Conservation (phyloP, 192 early-diverging fungal species). For the Kickxella alabastrina region DNA sequence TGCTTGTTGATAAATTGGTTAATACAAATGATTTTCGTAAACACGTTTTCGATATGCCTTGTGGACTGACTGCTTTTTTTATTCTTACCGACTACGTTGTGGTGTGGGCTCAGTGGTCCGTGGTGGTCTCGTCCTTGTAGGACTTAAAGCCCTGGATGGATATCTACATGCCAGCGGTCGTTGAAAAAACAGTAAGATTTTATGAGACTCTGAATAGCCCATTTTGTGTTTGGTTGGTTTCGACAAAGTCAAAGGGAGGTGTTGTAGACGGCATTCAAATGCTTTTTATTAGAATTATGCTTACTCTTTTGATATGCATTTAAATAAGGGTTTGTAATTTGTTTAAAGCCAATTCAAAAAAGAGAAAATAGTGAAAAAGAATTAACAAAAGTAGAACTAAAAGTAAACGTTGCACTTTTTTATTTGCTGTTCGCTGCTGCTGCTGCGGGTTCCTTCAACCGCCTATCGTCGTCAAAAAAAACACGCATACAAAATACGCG, state of each 20-base stretch:
- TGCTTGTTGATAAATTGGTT: constrained; percentile 20
- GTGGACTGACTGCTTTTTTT: neutral
- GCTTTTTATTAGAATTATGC: no score
- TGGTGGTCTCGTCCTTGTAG: constrained; percentile 94
- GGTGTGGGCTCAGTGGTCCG: constrained; percentile 89
- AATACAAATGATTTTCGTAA: neutral
- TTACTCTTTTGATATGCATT: constrained; percentile 51
- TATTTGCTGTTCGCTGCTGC: no score
- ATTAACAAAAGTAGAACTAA: neutral
- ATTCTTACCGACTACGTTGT: constrained; percentile 88
- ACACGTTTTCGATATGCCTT: no score
- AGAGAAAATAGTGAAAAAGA: neutral
- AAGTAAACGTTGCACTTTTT: no score
- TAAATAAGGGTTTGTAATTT: no score
- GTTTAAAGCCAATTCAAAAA: neutral
- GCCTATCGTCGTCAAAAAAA: no score
- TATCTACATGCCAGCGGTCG: constrained; percentile 54
- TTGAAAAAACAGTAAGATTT: neutral
- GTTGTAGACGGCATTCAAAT: no score
- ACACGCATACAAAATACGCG: no score
- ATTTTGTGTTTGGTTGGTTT: no score
- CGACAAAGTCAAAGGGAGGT: no score
- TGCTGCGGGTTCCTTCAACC: no score
- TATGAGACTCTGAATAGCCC: no score
- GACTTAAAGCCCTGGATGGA: constrained; percentile 99